Base-by-base conservation (phyloP, 192 early-diverging fungal genomes). In the Allomyces macrogynus region DNA sequence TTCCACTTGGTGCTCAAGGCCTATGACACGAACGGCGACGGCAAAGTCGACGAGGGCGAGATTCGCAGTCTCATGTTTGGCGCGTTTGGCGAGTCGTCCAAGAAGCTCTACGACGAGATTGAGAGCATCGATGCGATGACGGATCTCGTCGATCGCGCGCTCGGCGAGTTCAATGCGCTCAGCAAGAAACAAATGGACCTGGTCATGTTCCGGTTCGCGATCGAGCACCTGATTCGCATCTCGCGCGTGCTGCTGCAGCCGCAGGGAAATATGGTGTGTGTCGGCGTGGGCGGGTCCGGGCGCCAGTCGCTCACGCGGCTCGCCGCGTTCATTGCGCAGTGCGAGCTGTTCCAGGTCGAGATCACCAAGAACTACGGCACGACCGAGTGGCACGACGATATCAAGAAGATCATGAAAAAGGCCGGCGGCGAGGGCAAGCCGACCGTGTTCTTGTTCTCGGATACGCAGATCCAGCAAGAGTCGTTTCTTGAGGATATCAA, bases 401-500 rank as follows among this genome's bases (percentile, higher is more conserved):
- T 99, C 57, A 80, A 93, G 32, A 74, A 71, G 8, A 91, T 99
- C 10, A 79, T 99, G 62, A 75, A 90, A 43, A 82, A 92, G 23
- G 79, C 88, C 43, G 95, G 95, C 42, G 95, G 93, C 76, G 89
- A 95, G 69, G 95, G 93, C 66, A 95, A 99, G 75, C 93, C 93
- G 75, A 85, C 97, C 54, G 90, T 87, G 70, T 98, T 99, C 68
- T 87, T 98, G 64, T 84, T 99, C 77, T 94, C 98, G 67, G 95
- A 99, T 75, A 90, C 88, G 43, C 95, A 97, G 67, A 92, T 99
- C 20, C 75, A 94, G 25, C 93, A 97, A 67, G 82, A 90, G 63
- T 92, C 86, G 57, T 96, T 98, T 81, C 76, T 99, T 72, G 97
- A 99, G 80, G 84, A 94, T 66, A 98, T 99, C 91, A 99, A 99